Evolutionary conservation across 73 alveolate species (phyloP).

Genomic region (Paramecium octaurelia): DNA sequence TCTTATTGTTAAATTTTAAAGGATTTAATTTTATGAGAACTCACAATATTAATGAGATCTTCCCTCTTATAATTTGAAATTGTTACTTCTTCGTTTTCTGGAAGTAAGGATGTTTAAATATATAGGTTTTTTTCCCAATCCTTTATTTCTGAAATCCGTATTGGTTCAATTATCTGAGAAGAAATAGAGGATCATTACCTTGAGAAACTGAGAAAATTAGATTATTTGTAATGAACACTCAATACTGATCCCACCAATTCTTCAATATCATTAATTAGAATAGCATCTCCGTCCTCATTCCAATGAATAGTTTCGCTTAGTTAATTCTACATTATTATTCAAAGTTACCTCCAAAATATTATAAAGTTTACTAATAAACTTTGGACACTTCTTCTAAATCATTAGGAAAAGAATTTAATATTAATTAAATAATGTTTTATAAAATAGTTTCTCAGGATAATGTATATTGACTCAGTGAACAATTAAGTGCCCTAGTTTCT

Average conservation of each 20-base stretch:
- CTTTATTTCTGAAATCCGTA: background rate
- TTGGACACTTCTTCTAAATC: background rate
- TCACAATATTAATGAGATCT: background rate
- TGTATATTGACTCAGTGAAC: background rate
- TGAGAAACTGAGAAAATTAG: background rate
- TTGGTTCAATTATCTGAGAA: background rate
- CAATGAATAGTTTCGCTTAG: background rate
- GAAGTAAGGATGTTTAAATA: background rate
- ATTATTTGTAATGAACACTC: background rate
- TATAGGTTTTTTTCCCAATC: background rate
- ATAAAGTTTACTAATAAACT: background rate
- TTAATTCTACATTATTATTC: background rate
- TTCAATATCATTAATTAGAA: background rate
- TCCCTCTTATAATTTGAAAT: background rate
- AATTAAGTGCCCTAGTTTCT: background rate
- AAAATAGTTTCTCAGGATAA: background rate
- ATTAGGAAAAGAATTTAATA: background rate
- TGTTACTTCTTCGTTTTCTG: background rate
- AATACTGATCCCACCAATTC: background rate
- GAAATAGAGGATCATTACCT: background rate
- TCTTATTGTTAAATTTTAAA: background rate
- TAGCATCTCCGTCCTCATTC: slow-evolving; percentile 6
- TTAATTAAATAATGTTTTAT: too few species aligned
- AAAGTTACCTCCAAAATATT: background rate
- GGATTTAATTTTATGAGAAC: background rate